Evolutionary conservation across 2,329 filamentous ascomycete genomes (phyloP), one percentile per base, ranked within the genome.

Genomic region (Pseudonectria foliicola): DNA sequence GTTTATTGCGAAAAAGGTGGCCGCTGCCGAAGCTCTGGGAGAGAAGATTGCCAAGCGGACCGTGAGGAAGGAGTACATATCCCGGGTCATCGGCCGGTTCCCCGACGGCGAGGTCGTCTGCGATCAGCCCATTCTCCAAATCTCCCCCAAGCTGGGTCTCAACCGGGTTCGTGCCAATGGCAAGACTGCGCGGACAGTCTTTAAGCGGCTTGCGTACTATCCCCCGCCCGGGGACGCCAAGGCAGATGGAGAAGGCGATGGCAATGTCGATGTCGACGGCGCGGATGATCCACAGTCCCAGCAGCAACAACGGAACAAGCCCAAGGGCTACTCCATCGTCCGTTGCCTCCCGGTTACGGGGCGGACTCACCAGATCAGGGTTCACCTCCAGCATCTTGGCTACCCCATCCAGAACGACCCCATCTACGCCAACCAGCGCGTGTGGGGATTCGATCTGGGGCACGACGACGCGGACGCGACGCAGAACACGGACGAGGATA

Each of bases 371-470:
- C 92, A 98, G 59, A 75, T 98, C 31, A 80, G 92, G 24, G 92
- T 98, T 13, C 92, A 98, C 54, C 71, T 98, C 12, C 92, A 98
- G 56, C 94, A 86, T 59, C 69, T 98, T 4, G 92, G 92, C 2
- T 85, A 96, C 55, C 92, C 92, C 2, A 96, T 98, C 49, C 81
- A 87, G 45, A 98, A 98, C 59, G 92, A 98, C 55, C 92, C 92
- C 7, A 96, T 98, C 50, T 98, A 98, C 60, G 88, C 86, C 51
- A 98, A 98, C 56, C 80, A 86, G 55, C 80, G 80, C 38, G 92
- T 98, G 10, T 98, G 94, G 70, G 92, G 92, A 0, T 69, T 81
- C 1, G 73, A 81, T 8, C 75, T 98, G 1, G 92, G 86, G 12
- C 75, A 63, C 35, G 67, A 73, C 36, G 77, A 82, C 42, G 65